Evolutionary conservation across 345 rosid genomes (phyloP), one percentile per base, ranked within the genome.

Genomic region (Syzygium grande): DNA sequence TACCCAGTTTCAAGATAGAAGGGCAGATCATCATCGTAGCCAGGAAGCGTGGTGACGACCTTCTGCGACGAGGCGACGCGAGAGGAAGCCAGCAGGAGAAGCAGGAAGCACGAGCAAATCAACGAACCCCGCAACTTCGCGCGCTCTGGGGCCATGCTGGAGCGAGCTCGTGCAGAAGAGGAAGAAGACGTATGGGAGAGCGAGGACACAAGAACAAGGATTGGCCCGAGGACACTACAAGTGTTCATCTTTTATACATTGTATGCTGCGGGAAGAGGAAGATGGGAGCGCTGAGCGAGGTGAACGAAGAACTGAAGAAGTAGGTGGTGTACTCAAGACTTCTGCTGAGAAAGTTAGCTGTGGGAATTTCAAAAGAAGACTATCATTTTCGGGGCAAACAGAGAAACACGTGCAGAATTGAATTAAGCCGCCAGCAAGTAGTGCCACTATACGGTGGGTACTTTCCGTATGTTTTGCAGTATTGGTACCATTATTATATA

Each of bases 1-100:
- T 19, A 91, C 91, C 92, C 92, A 34, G 91, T 91, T 86, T 91
- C 90, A 27, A 91, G 90, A 25, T 87, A 86, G 86, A 91, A 91
- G 29, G 92, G 92, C 85, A 91, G 91, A 2, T 84, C 86, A 15
- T 90, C 92, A 29, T 86, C 89, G 43, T 83, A 91, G 22, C 91
- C 92, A 41, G 92, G 92, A 30, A 91, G 88, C 46, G 79, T 49
- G 27, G 86, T 90, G 27, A 91, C 88, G n/a, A 90, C 90, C 23
- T 38, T 89, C 77, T 15, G 51, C 9, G 91, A 83, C 25, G 41
- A 30, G 86, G 86, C 90, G 65, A 79, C 15, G 85, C 78, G 51
- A 13, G 88, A 5, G 68, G 34, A 29, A 65, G 78, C 55, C 53
- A 79, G 30, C 46, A 85, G 84, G 52, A 89, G 86, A 19, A 34